Evolutionary conservation across 2,329 filamentous ascomycete species (phyloP).

Genomic region (Biscogniauxia mediterranea): DNA sequence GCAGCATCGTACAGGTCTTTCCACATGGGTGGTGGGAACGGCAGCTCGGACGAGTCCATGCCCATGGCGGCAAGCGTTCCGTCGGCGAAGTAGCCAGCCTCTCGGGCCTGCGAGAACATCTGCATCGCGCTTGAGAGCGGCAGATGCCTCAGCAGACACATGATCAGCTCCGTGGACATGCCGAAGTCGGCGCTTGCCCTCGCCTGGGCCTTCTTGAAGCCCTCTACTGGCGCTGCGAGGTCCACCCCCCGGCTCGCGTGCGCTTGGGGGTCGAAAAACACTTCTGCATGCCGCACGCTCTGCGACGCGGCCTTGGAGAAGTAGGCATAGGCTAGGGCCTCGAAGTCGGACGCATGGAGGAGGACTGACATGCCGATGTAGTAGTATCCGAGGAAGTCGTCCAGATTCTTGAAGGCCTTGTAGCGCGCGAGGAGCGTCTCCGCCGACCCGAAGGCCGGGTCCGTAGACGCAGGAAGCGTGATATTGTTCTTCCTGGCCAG

Average conservation of each 20-base stretch:
- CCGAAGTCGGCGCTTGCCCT: conserved; percentile 62
- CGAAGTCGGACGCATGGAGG: conserved; percentile 64
- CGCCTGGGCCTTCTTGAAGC: conserved; percentile 58
- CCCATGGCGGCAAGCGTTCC: conserved; percentile 62
- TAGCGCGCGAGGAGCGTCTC: conserved; percentile 63
- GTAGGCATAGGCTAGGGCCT: conserved; percentile 70
- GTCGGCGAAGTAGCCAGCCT: conserved; percentile 44
- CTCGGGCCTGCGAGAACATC: conserved; percentile 42
- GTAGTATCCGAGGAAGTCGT: conserved; percentile 78
- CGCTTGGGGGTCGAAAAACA: conserved; percentile 80
- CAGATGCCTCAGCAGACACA: conserved; percentile 71
- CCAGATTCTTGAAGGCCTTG: conserved; percentile 64
- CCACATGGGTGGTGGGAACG: conserved; percentile 59
- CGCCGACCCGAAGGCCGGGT: conserved; percentile 62
- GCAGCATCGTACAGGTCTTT: conserved; percentile 59
- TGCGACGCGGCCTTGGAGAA: conserved; percentile 63
- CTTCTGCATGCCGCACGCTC: conserved; percentile 69
- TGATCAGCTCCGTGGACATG: conserved; percentile 64
- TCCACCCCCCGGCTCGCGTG: conserved; percentile 63
- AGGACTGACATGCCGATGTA: conserved; percentile 74
- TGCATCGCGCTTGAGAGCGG: conserved; percentile 55
- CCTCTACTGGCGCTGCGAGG: conserved; percentile 62
- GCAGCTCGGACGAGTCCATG: conserved; percentile 63
- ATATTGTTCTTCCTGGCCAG: conserved; percentile 68
- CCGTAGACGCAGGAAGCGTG: conserved; percentile 52